Conservation (phyloP, 495 filamentous ascomycete genomes). For the Hypoxylon perforatum region DNA sequence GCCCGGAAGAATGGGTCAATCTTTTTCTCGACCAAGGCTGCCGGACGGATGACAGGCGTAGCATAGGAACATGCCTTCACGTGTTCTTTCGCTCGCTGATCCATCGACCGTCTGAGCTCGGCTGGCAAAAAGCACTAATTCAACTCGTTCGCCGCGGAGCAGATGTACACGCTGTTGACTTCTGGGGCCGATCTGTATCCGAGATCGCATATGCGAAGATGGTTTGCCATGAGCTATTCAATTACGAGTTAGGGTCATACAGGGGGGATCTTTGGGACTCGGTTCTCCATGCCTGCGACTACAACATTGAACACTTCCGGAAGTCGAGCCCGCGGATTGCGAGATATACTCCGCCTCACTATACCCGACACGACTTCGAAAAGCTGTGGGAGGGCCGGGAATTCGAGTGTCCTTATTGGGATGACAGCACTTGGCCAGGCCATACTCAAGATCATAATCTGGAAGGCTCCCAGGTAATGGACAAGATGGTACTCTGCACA, state of each 20-base stretch:
- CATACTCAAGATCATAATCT: no score
- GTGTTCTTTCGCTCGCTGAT: constrained; percentile 19
- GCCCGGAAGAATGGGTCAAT: background rate
- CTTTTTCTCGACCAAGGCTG: constrained; percentile 2
- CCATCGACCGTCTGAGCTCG: constrained; percentile 14
- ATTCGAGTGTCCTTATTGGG: no score
- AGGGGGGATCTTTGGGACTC: constrained; percentile 13
- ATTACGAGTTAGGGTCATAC: constrained; percentile 2
- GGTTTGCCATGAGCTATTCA: constrained; percentile 1
- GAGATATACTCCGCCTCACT: no score
- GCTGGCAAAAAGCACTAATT: constrained; percentile 15
- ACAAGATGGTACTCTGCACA: no score
- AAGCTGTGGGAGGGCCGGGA: no score
- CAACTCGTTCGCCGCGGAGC: constrained; percentile 6
- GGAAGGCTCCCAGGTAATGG: no score
- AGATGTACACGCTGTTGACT: constrained; percentile 3
- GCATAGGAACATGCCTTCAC: constrained; percentile 14
- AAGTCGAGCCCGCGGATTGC: background rate
- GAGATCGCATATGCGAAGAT: constrained; percentile 7
- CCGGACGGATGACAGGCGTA: constrained; percentile 5
- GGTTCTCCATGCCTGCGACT: constrained; percentile 5
- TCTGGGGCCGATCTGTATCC: constrained; percentile 5
- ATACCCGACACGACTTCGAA: no score
- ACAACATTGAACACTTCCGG: constrained; percentile 6
- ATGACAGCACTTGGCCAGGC: no score